These are phyloP conservation scores for Metschnikowia chrysomelidarum DNA, from an alignment of 805 yeast genomes.

Conservation along the genomic window DNA sequence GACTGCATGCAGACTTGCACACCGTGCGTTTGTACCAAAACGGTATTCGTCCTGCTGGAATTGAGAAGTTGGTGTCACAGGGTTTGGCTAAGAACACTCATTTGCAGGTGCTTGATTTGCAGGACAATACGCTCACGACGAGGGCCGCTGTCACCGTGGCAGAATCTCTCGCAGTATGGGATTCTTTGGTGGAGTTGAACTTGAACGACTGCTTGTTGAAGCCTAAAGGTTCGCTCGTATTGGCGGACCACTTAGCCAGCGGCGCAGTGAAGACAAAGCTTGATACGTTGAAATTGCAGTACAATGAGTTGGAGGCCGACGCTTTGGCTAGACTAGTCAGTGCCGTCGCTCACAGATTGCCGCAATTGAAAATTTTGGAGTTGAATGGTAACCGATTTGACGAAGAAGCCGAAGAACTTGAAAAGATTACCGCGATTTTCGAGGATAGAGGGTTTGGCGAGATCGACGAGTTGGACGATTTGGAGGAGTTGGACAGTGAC, in stretches of 20 bases:
- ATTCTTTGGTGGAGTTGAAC: slow-evolving; percentile 67
- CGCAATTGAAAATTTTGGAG: slow-evolving; percentile 65
- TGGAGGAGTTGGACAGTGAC: slow-evolving; percentile 77
- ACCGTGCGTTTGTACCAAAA: slow-evolving; percentile 85
- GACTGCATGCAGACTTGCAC: slow-evolving; percentile 72
- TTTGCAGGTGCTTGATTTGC: slow-evolving; percentile 75
- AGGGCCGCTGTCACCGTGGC: slow-evolving; percentile 58
- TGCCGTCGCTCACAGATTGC: slow-evolving; percentile 54
- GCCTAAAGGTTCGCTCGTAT: slow-evolving; percentile 64
- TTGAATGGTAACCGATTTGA: slow-evolving; percentile 91
- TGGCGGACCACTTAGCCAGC: slow-evolving; percentile 47
- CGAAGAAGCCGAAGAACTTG: slow-evolving; percentile 77
- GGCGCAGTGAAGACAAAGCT: slow-evolving; percentile 43
- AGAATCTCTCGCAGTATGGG: slow-evolving; percentile 54
- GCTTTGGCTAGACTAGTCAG: slow-evolving; percentile 59
- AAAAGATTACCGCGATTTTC: slow-evolving; percentile 58
- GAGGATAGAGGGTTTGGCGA: slow-evolving; percentile 76
- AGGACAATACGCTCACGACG: slow-evolving; percentile 90
- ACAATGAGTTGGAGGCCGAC: slow-evolving; percentile 74
- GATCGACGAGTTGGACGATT: slow-evolving; percentile 89
- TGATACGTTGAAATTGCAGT: slow-evolving; percentile 70
- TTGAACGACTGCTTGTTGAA: slow-evolving; percentile 88
- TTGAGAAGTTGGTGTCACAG: slow-evolving; percentile 64
- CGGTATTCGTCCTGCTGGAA: slow-evolving; percentile 95
- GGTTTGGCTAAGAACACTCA: slow-evolving; percentile 66